Evolutionary conservation across 306 rosid genomes (phyloP).

Genomic region (Sicyos edulis): DNA sequence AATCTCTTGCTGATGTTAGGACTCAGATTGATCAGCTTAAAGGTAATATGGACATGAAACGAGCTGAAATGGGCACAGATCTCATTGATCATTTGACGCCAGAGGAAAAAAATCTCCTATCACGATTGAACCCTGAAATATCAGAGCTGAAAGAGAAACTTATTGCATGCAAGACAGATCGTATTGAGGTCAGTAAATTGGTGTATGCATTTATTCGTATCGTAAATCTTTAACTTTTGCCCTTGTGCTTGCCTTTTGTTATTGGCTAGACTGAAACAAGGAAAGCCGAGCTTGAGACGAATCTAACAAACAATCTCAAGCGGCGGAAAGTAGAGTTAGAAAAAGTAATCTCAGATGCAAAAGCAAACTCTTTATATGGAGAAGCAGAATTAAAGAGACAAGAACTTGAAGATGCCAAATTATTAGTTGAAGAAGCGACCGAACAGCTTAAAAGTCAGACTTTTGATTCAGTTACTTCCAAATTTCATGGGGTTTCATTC

Average conservation of each 20-base stretch:
- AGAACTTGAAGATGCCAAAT: conserved; percentile 66
- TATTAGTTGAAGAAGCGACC: conserved; percentile 64
- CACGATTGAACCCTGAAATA: conserved; percentile 85
- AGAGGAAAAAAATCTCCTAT: conserved; percentile 70
- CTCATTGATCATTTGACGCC: conserved; percentile 90
- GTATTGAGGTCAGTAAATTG: conserved; percentile 69
- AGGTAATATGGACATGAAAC: conserved; percentile 74
- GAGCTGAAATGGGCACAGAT: conserved; percentile 90
- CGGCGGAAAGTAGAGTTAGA: conserved; percentile 93
- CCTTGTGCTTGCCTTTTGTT: conserved; percentile 21
- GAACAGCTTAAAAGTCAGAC: conserved; percentile 70
- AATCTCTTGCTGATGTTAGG: conserved; percentile 74
- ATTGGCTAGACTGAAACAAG: conserved; percentile 71
- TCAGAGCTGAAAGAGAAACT: conserved; percentile 77
- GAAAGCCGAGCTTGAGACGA: conserved; percentile 92
- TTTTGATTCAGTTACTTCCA: conserved; percentile 23
- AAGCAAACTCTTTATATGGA: conserved; percentile 47
- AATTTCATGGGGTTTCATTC: conserved; percentile 8
- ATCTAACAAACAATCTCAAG: conserved; percentile 89
- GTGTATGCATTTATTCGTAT: background rate
- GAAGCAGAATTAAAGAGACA: conserved; percentile 60
- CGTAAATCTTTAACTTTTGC: background rate
- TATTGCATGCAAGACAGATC: conserved; percentile 72
- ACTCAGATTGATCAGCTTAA: conserved; percentile 82
- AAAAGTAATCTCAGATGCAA: conserved; percentile 60